A percentile compares a stretch with the other conserved stretches of the same genome.
Evolutionary conservation across 805 yeast species (phyloP).

Genomic region (Wickerhamiella azymoides): DNA sequence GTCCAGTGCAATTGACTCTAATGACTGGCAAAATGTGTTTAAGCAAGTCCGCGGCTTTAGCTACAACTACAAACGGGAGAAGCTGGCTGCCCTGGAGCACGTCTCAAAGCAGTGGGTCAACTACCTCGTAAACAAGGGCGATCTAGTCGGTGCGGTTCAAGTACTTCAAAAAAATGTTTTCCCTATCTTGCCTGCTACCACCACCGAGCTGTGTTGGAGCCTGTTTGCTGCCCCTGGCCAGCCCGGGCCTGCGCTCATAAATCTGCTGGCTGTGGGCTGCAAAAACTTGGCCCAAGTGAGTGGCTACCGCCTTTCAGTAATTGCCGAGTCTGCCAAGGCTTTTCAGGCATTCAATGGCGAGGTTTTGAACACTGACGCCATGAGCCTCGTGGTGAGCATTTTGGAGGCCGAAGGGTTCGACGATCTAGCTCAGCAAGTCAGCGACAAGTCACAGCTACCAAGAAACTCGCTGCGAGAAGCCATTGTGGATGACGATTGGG

Average conservation of each 20-base stretch:
- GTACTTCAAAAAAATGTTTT: neutral
- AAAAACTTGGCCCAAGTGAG: neutral
- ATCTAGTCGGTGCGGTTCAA: neutral
- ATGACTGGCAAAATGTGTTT: neutral
- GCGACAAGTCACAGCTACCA: neutral
- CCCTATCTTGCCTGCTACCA: neutral
- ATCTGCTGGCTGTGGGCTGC: neutral
- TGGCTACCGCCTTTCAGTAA: neutral
- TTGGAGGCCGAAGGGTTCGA: neutral
- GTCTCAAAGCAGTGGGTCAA: neutral
- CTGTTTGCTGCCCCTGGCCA: neutral
- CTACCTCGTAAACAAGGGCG: neutral
- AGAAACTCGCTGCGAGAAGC: neutral
- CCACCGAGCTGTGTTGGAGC: neutral
- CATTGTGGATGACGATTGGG: neutral
- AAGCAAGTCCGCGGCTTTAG: neutral
- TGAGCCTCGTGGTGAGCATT: neutral
- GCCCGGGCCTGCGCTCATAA: neutral
- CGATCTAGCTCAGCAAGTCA: neutral
- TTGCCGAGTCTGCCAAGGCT: neutral
- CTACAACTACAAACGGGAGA: neutral
- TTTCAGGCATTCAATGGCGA: neutral
- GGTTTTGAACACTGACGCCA: neutral
- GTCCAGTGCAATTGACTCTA: neutral
- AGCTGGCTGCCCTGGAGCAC: neutral